Evolutionary conservation across 495 filamentous ascomycete genomes (phyloP), one percentile per base, ranked within the genome.

Genomic region (Neurospora tetrasperma): DNA sequence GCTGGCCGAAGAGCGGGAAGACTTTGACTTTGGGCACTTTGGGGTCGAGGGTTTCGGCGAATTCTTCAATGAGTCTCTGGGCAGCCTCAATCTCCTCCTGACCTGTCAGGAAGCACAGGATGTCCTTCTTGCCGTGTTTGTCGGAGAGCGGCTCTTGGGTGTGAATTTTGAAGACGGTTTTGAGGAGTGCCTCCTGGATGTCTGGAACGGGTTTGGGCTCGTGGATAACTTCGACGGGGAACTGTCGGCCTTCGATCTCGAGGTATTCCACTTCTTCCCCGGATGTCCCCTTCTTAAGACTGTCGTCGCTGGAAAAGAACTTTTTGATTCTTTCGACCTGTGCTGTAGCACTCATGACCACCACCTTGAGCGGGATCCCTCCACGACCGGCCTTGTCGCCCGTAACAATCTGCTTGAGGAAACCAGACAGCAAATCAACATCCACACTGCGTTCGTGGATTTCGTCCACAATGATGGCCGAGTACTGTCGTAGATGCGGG

Each of bases 361-460:
- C 88, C 11, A 97, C 90, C 79, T 97, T 98, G 72, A 98, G 83
- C 1, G 91, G 88, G 54, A 92, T 81, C 12, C 91, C 91, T 20
- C 89, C 90, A 42, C 90, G 86, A 27, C 88, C 91, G 16, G 81
- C 82, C 71, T 84, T 85, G 73, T 87, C 83, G 5, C 89, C 88
- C 40, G 83, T 81, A 1, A 93, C 79, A 40, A 97, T 84, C 73
- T 91, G 90, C 78, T 90, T 92, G 74, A 98, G 81, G 75, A 99
- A 98, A 0, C 96, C 96, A 69, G 93, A 84, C 0, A 96, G 83
- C 69, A 98, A 81, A 84, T 99, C 96, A 18, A 97, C 95, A 77
- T 97, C 97, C n/a, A 97, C 88, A 71, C 95, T 96, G 71, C 96
- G 87, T 82, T 99, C 96, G 82, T 99, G 96, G 4, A 98, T 94